phyloP scores from a whole-genome alignment of 257 asterid genomes.

The Voacanga thouarsii region DNA sequence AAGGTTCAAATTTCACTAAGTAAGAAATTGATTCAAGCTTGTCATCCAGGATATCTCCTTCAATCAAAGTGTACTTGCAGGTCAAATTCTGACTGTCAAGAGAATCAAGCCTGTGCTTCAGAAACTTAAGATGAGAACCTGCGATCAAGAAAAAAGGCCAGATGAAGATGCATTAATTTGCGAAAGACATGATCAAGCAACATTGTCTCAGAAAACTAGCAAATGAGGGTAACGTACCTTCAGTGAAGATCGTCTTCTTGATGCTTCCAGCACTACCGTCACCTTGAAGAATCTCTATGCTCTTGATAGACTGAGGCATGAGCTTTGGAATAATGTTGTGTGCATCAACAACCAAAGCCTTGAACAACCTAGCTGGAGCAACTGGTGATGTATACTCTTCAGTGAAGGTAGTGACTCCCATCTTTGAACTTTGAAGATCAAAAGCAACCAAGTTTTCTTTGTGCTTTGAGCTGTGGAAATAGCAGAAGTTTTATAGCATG shows the following conservation, averaged over 20 bases:
- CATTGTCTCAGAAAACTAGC: neutral
- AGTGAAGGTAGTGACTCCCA: neutral
- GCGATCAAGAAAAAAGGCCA: neutral
- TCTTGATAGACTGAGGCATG: slow-evolving; percentile 35
- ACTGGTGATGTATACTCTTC: slow-evolving; percentile 23
- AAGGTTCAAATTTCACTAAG: slow-evolving; percentile 25
- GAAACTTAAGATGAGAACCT: slow-evolving; percentile 16
- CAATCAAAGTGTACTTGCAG: slow-evolving; percentile 31
- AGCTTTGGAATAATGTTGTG: slow-evolving; percentile 33
- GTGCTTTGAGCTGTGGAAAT: neutral
- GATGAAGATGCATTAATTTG: neutral
- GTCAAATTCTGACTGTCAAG: slow-evolving; percentile 29
- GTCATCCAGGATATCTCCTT: slow-evolving; percentile 34
- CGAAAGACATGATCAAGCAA: neutral
- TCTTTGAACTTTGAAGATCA: neutral
- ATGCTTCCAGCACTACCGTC: slow-evolving; percentile 39
- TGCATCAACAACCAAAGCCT: slow-evolving; percentile 29
- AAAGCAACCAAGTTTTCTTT: neutral
- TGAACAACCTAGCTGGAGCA: slow-evolving; percentile 35
- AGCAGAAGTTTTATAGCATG: neutral
- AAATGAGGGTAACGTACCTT: slow-evolving; percentile 20
- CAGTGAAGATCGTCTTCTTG: slow-evolving; percentile 26
- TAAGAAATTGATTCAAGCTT: slow-evolving; percentile 30
- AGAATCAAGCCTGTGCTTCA: slow-evolving; percentile 34
- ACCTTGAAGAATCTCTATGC: slow-evolving; percentile 28